Base-by-base conservation (phyloP, 352 stramenopile genomes). In the Phytophthora syringae region DNA sequence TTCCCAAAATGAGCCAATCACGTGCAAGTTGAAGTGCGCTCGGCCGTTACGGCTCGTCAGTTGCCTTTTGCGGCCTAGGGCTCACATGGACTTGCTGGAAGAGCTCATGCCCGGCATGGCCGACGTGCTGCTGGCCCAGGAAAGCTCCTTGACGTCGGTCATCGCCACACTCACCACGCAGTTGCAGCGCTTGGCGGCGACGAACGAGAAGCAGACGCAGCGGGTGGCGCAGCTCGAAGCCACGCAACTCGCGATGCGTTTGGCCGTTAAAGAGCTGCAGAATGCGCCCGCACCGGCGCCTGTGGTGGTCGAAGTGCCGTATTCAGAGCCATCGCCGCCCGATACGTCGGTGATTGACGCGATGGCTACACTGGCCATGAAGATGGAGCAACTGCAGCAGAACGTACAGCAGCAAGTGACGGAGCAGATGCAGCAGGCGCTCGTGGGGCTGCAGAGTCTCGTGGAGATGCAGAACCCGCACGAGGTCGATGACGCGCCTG, bases 61-160 rank as follows among this genome's bases (percentile, higher is more conserved):
- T 47, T 49, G 28, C 40, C 20, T 27, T 47, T 47, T 47, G 40
- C 20, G 12, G 30, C 32, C 20, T 22, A 37, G 36, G 2, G 11
- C 21, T 10, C 21, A 32, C 20, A 92, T 92, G 84, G 84, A 76
- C 56, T 60, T 69, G 47, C 74, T 92, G 25, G 84, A 88, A 52
- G 79, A 89, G 52, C 54, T 89, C 39, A 72, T 92, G 59, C 84
- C 81, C 24, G 81, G 84, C 47, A 82, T 92, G 69, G 80, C 69
- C 43, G 78, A 77, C 47, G 74, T 90, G 27, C 76, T 92, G 48
- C 74, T 68, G 0, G 76, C 81, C 13, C 84, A 92, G 66, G 84
- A 92, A 60, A 69, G 51, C n/a, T 68, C 84, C 11, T 53, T 90
- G 21, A 80, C 69, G 49, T 86, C 77, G 28, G 77, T 82, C 12